Conservation (phyloP, 1,284 basidiomycete genomes). For the Ganoderma leucocontextum region DNA sequence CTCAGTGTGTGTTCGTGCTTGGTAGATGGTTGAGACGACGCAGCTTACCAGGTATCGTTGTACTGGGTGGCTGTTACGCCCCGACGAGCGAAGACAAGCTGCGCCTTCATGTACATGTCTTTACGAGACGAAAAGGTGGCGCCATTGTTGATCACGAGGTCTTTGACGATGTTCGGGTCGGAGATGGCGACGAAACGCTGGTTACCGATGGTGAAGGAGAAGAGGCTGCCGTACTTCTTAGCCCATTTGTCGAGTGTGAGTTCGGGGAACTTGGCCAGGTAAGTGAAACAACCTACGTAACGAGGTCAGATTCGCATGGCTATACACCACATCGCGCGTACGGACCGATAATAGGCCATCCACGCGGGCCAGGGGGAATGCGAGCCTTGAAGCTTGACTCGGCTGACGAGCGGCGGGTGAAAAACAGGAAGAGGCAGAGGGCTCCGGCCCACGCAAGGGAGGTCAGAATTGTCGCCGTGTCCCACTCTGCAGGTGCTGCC, state of each 20-base stretch:
- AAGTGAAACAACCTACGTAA: constrained; percentile 20
- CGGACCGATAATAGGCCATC: background rate
- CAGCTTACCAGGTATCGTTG: constrained; percentile 43
- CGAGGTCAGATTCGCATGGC: background rate
- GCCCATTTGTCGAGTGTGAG: constrained; percentile 48
- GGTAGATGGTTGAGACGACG: background rate
- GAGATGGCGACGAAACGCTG: constrained; percentile 54
- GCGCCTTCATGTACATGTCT: constrained; percentile 52
- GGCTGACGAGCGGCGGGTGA: background rate
- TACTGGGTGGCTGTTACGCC: constrained; percentile 53
- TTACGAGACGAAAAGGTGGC: constrained; percentile 52
- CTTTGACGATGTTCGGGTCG: constrained; percentile 49
- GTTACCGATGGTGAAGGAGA: constrained; percentile 51
- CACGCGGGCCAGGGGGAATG: background rate
- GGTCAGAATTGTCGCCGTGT: background rate
- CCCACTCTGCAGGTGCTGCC: background rate
- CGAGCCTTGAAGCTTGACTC: background rate
- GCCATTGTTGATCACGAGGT: constrained; percentile 53
- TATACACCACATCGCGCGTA: background rate
- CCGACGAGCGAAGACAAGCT: constrained; percentile 49
- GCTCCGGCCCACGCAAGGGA: background rate
- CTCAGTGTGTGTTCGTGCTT: background rate
- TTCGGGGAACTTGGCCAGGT: constrained; percentile 48
- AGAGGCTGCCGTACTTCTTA: constrained; percentile 48
- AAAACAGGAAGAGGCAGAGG: background rate